A percentile compares a stretch with the other conserved stretches of the same genome.
These are phyloP conservation scores for Venturia pyrina DNA, from an alignment of 2,329 filamentous ascomycete species.

Conservation along the genomic window DNA sequence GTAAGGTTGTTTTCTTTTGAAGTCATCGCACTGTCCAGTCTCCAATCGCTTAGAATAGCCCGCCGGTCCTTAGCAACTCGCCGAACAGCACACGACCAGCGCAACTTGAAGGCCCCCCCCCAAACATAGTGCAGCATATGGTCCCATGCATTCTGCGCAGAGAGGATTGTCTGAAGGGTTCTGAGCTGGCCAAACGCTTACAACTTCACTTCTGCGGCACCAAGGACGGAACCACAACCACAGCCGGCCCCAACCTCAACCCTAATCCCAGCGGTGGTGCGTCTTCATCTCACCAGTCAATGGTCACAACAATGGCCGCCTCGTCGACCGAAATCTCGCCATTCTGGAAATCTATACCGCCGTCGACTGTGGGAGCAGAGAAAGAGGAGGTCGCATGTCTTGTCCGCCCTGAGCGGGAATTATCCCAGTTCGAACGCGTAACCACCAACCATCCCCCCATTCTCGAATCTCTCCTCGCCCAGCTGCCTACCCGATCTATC, in stretches of 20 bases:
- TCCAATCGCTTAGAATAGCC: neutral
- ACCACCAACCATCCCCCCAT: conserved; percentile 48
- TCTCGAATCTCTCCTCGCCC: conserved; percentile 47
- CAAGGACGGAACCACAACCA: neutral
- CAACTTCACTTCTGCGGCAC: neutral
- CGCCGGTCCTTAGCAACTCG: neutral
- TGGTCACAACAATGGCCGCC: neutral
- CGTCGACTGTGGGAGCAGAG: neutral
- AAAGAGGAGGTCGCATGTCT: neutral
- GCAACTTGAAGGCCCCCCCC: neutral
- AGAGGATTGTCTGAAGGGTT: conserved; percentile 14
- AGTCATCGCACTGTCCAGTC: neutral
- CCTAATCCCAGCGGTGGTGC: neutral
- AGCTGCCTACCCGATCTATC: conserved; percentile 46
- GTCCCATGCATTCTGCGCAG: conserved; percentile 14
- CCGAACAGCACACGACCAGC: neutral
- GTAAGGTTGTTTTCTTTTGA: neutral
- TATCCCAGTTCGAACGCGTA: conserved; percentile 40
- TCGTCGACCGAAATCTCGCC: neutral
- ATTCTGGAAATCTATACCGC: neutral
- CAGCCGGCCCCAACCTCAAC: neutral
- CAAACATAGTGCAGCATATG: neutral
- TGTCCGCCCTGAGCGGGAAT: neutral
- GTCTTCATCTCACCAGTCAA: neutral
- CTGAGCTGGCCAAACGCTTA: conserved; percentile 10